Evolutionary conservation across 306 rosid species (phyloP), one percentile per base, ranked within the genome.

Genomic region (Corylus heterophylla): DNA sequence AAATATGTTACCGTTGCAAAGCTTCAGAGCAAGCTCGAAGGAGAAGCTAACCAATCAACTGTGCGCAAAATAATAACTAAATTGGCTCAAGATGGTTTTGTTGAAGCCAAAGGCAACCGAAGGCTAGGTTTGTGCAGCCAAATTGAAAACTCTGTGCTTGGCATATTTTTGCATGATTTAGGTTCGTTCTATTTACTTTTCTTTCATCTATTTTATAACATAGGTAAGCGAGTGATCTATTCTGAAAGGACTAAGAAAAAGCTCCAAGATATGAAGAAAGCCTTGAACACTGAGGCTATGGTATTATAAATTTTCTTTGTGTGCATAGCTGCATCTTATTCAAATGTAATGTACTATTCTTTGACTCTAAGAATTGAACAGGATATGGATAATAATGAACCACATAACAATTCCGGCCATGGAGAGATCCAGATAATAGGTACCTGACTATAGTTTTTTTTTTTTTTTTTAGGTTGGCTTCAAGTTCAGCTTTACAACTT

Each of bases 221-320:
- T 84, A 96, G 99, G 99, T 63, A 93, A 88, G 81, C 97, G 97
- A 54, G 97, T 93, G 80, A 83, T 93, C 80, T 94, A 76, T 83
- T 93, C 96, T 81, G 96, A 86, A 75, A 44, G 83, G 70, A 86
- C 93, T n/a, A 84, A 89, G 84, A 90, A 82, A 72, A 95, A 87
- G 81, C 80, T 93, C 70, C 64, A 70, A 39, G 98, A 93, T 86
- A 89, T 93, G 84, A 89, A 86, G 88, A 86, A 83, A 88, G 90
- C 85, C 76, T 83, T 93, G 76, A 77, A 84, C 58, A 71, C 62
- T 44, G 93, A 87, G 63, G 86, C 88, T 51, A 89, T 90, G 98
- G 98, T 95, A 88, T 79, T 63, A 67, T 59, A 67, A 58, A 12
- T 17, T 55, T 12, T 37, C 62, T 59, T 8, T 16, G n/a, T 42